Base-by-base conservation (phyloP, 352 stramenopile genomes). In the Pythium volutum region DNA sequence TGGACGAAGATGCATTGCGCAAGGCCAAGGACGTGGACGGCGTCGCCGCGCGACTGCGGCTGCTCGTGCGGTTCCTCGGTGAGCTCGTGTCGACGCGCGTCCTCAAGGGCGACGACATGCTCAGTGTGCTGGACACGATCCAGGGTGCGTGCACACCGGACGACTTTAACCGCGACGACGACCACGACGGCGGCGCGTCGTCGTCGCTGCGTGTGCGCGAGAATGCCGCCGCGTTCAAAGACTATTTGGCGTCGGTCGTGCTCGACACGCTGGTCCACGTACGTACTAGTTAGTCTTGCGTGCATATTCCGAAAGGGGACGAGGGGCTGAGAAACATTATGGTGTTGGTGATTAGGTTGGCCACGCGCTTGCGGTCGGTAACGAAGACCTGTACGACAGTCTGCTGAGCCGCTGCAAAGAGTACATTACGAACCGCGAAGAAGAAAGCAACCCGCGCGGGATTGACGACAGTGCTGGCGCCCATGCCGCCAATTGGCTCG, bases 221-320 rank as follows among this genome's bases (percentile, higher is more conserved):
- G 57, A 59, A 90, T 54, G 66, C 71, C 0, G 73, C 72, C 0
- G 82, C 85, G 14, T 89, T 82, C 74, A 91, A 94, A 52, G 85
- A 94, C 58, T 91, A 87, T 36, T 81, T 91, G 53, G 77, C 78
- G 2, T 74, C 74, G 2, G 62, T 91, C 36, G 83, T 92, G 43
- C 70, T 94, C 23, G 79, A 92, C 51, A 75, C 81, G 25, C 55
- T 94, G 33, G 49, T 92, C 3, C 79, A 91, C 51, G 75, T 79
- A 43, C 14, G 54, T 53, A 12, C 4, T n/a, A 4, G 26, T 26
- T 14, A 0, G 18, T 56, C 12, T 4, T 14, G 7, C 5, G 11
- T 31, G n/a, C 2, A 20, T 56, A 45, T 5, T 22, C 12, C 8
- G n/a, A n/a, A n/a, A n/a, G n/a, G n/a, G n/a, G n/a, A n/a, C n/a